Evolutionary conservation across 306 rosid species (phyloP), one percentile per base, ranked within the genome.

Genomic region (Prinsepia uniflora): DNA sequence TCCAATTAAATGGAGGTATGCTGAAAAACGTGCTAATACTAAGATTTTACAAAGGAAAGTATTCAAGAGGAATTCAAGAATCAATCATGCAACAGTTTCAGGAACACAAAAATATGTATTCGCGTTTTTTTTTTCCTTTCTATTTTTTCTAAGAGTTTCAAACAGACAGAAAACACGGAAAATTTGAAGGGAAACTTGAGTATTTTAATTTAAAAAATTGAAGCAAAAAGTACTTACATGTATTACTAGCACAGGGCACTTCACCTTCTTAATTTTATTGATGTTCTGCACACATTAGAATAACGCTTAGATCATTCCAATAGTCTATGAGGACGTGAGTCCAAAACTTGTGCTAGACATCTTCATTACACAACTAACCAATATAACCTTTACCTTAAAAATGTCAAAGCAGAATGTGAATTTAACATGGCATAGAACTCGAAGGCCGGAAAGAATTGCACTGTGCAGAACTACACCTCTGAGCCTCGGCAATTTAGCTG

Each of bases 201-300:
- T 36, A 34, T 22, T 22, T 54, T 52, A 47, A 49, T 14, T 47
- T 63, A 2, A 6, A 44, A 42, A 18, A 36, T 10, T 50, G 77
- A 67, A 61, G 39, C 48, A 71, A 68, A 47, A 77, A 72, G 56
- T 64, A 87, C 99, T 95, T 84, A 95, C 99, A 80, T 95, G 99
- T 78, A 95, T 95, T 61, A 95, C 97, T 36, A 95, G 89, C 79
- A 91, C 99, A 18, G 96, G 99, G 84, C 93, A 89, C 86, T 95
- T 91, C 82, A 89, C 99, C 79, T 89, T 91, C 92, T 81, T 80
- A 77, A 95, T 91, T 86, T 95, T 91, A 86, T 89, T 85, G 77
- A 95, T 81, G 85, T 95, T 95, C 99, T 91, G 99, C 90, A 71
- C 22, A 69, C 52, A 65, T 63, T 52, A 17, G 59, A 50, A 43